A percentile compares a stretch with the other conserved stretches of the same genome.
phyloP scores from a whole-genome alignment of 2,329 filamentous ascomycete genomes.

The Pestalotiopsis sp. region DNA sequence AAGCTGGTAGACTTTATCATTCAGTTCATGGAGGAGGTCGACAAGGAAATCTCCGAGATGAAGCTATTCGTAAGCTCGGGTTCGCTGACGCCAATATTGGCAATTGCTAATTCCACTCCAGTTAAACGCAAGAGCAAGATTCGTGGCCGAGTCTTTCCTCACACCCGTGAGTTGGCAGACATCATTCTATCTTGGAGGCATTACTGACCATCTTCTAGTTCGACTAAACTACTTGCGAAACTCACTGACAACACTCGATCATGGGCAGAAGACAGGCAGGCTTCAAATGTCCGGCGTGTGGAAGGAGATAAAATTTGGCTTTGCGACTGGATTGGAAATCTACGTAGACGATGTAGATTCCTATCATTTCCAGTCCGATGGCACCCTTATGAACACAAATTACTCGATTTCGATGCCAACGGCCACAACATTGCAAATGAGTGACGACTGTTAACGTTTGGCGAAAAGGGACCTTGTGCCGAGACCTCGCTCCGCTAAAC shows the following conservation, averaged over 20 bases:
- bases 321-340: not conserved
- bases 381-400: not conserved
- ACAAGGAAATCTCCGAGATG: slow-evolving; percentile 99
- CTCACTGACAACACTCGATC: not conserved
- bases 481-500: not conserved
- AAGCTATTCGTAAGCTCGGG: slow-evolving; percentile 86
- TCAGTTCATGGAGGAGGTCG: slow-evolving; percentile 99
- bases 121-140: slow-evolving; percentile 95
- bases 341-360: not conserved
- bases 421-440: not conserved
- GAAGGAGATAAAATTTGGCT: slow-evolving; percentile 16
- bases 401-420: not conserved
- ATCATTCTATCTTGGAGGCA: not conserved
- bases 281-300: slow-evolving; percentile 9
- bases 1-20: slow-evolving; percentile 99
- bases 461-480: not conserved
- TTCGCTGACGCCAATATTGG: not conserved
- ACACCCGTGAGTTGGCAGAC: slow-evolving; percentile 58
- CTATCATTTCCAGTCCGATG: not conserved
- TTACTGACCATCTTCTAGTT: not conserved
- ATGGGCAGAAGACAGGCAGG: not conserved
- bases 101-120: slow-evolving; percentile 44
- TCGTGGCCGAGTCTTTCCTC: slow-evolving; percentile 97
- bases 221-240: not conserved
- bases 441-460: not conserved